Evolutionary conservation across 1,139 yeast species (phyloP), one percentile per base, ranked within the genome.

Genomic region (Suhomyces bolitotheri): DNA sequence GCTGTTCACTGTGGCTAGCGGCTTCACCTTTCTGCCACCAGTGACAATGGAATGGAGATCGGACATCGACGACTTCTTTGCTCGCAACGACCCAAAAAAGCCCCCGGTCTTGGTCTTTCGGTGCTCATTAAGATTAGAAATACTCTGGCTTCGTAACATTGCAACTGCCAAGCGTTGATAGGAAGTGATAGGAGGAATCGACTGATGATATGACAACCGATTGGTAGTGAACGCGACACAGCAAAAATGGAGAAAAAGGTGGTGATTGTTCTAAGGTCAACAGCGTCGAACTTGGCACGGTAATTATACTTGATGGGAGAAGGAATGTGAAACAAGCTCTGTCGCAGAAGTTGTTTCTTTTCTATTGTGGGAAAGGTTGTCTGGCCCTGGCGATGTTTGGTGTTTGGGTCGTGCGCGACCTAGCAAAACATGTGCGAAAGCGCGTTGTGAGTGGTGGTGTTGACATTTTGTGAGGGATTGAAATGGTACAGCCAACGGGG

Each of bases 131-230:
- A 62, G 44, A 38, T 60, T 56, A 27, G 57, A 47, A 16, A 59
- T 58, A 35, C 64, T 60, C 33, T 60, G 66, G 36, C 65, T 58
- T 34, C 64, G 56, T 29, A 62, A 48, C 67, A 62, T 60, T 24
- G 16, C 38, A 34, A 13, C n/a, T 22, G 8, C 7, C 14, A 11
- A 17, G 28, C 22, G 29, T 21, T 12, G 26, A 15, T 29, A 29
- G 21, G 21, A 19, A 7, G 21, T 19, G 21, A 16, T 16, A 21
- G 16, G 19, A 32, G 14, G 30, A 13, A 21, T 15, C 11, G 10
- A 27, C 29, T 15, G 13, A n/a, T n/a, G 22, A 22, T 21, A 19
- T n/a, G n/a, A n/a, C 15, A 7, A n/a, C 21, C 13, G 27, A 5
- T 7, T 23, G n/a, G 22, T 19, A 20, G 30, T 22, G 21, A 16